Evolutionary conservation across 345 rosid species (phyloP).

Genomic region (Gossypioides kirkii): DNA sequence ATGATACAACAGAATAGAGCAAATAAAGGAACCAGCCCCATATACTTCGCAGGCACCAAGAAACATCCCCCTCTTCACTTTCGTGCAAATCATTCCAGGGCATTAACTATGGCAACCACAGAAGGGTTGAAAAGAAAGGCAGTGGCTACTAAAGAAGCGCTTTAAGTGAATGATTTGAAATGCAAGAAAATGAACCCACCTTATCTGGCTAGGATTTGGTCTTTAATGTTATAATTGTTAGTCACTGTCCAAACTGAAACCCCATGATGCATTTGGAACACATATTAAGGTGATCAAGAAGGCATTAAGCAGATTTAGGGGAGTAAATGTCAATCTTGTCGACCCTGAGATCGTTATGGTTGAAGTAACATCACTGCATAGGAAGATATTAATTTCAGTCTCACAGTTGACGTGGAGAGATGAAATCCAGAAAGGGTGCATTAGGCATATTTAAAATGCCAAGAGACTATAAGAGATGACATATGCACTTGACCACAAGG

Average conservation of each 20-base stretch:
- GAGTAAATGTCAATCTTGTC: slow-evolving; percentile 24
- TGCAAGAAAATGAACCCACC: not conserved
- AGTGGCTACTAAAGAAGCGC: not conserved
- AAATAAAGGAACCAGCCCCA: not conserved
- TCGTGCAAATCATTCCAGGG: not conserved
- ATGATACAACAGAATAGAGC: not conserved
- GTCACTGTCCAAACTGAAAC: not conserved
- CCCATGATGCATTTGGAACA: slow-evolving; percentile 9
- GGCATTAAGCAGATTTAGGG: slow-evolving; percentile 27
- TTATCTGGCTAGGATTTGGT: slow-evolving; percentile 4
- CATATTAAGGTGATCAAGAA: slow-evolving; percentile 11
- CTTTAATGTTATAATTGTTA: not conserved
- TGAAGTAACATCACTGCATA: slow-evolving; percentile 32
- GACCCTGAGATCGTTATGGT: slow-evolving; percentile 29
- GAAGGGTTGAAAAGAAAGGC: not conserved
- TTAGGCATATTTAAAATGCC: not conserved
- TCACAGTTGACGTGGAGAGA: not conserved
- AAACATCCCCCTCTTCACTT: not conserved
- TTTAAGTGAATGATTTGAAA: slow-evolving; percentile 15
- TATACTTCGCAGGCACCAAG: not conserved
- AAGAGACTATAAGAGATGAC: not conserved
- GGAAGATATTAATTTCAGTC: slow-evolving; percentile 27
- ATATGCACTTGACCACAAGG: not conserved
- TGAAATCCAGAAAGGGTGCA: slow-evolving; percentile 8
- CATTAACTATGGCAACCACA: not conserved